These are phyloP conservation scores for Galerina marginata DNA, from an alignment of 768 basidiomycete species.

Conservation along the genomic window DNA sequence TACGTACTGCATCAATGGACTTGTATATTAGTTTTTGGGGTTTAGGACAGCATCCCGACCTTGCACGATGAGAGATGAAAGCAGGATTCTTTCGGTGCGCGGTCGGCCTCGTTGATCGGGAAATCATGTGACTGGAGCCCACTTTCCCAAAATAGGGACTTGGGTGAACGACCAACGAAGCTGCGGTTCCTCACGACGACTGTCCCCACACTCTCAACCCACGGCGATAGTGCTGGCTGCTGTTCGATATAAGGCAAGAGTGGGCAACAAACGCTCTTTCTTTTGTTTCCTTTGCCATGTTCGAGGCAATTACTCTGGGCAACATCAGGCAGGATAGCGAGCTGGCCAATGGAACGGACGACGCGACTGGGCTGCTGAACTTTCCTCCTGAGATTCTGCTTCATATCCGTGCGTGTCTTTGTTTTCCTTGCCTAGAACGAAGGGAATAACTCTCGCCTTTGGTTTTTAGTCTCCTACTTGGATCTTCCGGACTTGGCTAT, in stretches of 20 bases:
- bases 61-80: too few species aligned
- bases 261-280: too few species aligned
- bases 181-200: conserved; percentile 10
- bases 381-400: conserved; percentile 64
- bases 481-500: conserved; percentile 74
- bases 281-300: not conserved
- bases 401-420: conserved; percentile 53
- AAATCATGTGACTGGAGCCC: conserved; percentile 2
- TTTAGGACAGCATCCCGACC: too few species aligned
- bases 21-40: too few species aligned
- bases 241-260: too few species aligned
- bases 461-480: conserved; percentile 62
- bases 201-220: not conserved
- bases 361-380: conserved; percentile 32
- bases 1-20: not conserved
- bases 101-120: too few species aligned
- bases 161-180: not conserved
- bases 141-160: conserved; percentile 10
- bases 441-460: not conserved
- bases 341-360: too few species aligned
- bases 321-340: not conserved
- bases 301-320: not conserved
- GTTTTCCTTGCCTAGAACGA: not conserved
- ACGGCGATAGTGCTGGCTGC: too few species aligned
- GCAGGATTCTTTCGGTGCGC: too few species aligned